Percentiles rank a stretch among this genome's conserved stretches.
These are phyloP conservation scores for Xerocomellus chrysenteron DNA, from an alignment of 768 basidiomycete genomes.

Conservation along the genomic window DNA sequence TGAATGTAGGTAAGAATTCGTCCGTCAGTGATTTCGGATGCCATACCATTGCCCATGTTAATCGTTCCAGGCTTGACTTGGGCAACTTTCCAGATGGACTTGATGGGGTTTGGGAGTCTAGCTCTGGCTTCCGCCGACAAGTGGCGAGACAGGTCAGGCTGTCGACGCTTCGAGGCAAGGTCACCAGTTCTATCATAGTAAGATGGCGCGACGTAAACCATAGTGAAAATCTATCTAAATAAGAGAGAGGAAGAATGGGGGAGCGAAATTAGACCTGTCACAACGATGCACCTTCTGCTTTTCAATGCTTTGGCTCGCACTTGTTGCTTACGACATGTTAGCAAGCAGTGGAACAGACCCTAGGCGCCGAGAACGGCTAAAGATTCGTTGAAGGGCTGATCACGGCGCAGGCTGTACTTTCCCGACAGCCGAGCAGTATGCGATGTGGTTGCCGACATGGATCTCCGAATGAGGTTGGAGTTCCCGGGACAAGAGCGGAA, in stretches of 20 bases:
- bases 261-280: not conserved
- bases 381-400: not conserved
- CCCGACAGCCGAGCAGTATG: not conserved
- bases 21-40: not conserved
- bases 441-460: no score
- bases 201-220: constrained; percentile 28
- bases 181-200: constrained; percentile 12
- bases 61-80: constrained; percentile 35
- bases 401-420: not conserved
- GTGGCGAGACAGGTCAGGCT: constrained; percentile 33
- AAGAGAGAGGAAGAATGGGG: not conserved
- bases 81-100: constrained; percentile 38
- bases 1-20: not conserved
- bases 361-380: not conserved
- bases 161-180: constrained; percentile 23
- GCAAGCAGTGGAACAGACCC: not conserved
- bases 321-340: constrained; percentile 6
- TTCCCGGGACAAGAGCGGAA: not conserved
- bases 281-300: not conserved
- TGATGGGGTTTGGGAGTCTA: constrained; percentile 37
- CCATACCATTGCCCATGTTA: constrained; percentile 38
- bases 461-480: not conserved
- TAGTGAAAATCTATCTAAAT: constrained; percentile 2
- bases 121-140: constrained; percentile 35
- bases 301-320: constrained; percentile 14